These are phyloP conservation scores for Fusarium xylarioides DNA, from an alignment of 2,329 filamentous ascomycete genomes.

Conservation along the genomic window DNA sequence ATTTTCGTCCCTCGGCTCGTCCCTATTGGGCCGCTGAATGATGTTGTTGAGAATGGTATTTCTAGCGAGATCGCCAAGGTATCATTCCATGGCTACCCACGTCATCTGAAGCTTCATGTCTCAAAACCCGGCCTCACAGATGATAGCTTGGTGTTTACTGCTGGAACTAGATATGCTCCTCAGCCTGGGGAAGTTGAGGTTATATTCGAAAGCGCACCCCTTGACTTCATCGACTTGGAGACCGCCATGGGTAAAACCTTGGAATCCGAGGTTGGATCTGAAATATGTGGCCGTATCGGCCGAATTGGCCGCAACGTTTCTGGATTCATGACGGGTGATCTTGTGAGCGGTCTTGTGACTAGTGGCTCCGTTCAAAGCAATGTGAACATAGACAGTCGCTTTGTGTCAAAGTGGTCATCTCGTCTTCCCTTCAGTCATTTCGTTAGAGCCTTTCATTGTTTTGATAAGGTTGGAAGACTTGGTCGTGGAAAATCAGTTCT, in stretches of 20 bases:
- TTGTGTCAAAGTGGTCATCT: slow-evolving; percentile 47
- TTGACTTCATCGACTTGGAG: slow-evolving; percentile 51
- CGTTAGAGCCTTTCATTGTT: slow-evolving; percentile 54
- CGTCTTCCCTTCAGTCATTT: slow-evolving; percentile 51
- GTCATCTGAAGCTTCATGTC: slow-evolving; percentile 39
- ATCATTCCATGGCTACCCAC: slow-evolving; percentile 32
- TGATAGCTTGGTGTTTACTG: slow-evolving; percentile 40
- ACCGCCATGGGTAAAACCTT: slow-evolving; percentile 46
- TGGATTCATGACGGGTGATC: slow-evolving; percentile 49
- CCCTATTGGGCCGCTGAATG: slow-evolving; percentile 53
- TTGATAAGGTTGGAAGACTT: slow-evolving; percentile 48
- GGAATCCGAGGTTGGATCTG: slow-evolving; percentile 50
- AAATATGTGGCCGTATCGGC: slow-evolving; percentile 52
- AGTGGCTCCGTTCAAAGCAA: slow-evolving; percentile 49
- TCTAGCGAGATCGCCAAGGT: slow-evolving; percentile 4
- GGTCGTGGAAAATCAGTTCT: slow-evolving; percentile 48
- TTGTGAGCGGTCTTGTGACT: slow-evolving; percentile 53
- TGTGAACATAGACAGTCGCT: slow-evolving; percentile 46
- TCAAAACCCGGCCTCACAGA: slow-evolving; percentile 40
- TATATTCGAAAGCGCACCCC: slow-evolving; percentile 47
- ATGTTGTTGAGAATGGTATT: slow-evolving; percentile 52
- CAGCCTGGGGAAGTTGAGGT: slow-evolving; percentile 51
- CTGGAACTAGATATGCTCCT: slow-evolving; percentile 32
- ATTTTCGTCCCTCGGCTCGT: slow-evolving; percentile 57
- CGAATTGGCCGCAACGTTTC: slow-evolving; percentile 47